Evolutionary conservation across 129 eudicot genomes (phyloP), one percentile per base, ranked within the genome.

Genomic region (Cynara cardunculus): DNA sequence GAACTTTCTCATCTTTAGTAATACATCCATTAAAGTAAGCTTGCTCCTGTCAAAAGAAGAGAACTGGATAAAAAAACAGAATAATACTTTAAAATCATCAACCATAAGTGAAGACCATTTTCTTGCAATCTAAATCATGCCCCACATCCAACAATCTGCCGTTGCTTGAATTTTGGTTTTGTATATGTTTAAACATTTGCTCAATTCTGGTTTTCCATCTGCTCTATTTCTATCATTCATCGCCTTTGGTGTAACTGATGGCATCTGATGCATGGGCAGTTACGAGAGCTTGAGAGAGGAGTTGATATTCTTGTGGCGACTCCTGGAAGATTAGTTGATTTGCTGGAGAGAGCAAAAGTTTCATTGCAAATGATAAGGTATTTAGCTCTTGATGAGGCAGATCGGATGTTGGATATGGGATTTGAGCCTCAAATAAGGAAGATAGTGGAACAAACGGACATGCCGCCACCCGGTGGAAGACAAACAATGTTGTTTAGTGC

Each of bases 401-500:
- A 84, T 69, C 80, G 87, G 9, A 84, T 84, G 87, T 76, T 84
- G 26, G 87, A 84, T 79, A 84, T 84, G 87, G 87, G 87, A 25
- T 84, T 84, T 49, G 87, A 84, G 74, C 87, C 87, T 21, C 87
- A 84, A 74, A 84, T 84, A 30, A 74, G 87, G 70, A 84, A 84
- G 69, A 84, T 84, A 5, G 87, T 84, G 59, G 83, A 84, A 49
- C 87, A 84, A 84, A 84, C 75, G 1, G 83, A 84, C 76, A 84
- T 84, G 87, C 87, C 87, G 11, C 80, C 87, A 30, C 87, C 80
- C 0, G 87, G 83, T 22, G 87, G 75, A 68, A 73, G 87, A 69
- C 87, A 84, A 76, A 84, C 87, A 46, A 84, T 84, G 87, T 41
- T 84, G 69, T 84, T 84, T 53, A 80, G 87, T 84, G 84, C 87